Percentiles rank a stretch among this genome's conserved stretches.
Conservation (phyloP, 1,284 basidiomycete species). For the Ceratobasidium papillatum region DNA sequence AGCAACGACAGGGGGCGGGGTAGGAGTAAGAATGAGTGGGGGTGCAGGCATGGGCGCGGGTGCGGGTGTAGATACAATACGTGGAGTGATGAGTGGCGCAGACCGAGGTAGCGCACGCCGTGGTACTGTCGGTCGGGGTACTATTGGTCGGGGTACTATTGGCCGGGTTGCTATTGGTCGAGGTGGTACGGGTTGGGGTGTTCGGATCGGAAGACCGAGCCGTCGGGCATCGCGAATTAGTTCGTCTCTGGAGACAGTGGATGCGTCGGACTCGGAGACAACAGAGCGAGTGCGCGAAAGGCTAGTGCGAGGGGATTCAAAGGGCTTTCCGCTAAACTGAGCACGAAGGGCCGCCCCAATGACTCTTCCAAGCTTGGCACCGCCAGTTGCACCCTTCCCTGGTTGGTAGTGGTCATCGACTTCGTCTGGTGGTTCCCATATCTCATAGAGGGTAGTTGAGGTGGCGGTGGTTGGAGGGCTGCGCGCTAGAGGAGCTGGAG, state of each 20-base stretch:
- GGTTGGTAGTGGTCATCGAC: constrained; percentile 6
- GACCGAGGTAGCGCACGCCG: background rate
- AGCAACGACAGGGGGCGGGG: background rate
- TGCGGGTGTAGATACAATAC: background rate
- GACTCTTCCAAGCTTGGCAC: constrained; percentile 1
- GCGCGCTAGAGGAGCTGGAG: background rate
- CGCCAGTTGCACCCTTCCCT: background rate
- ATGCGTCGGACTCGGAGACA: constrained; percentile 11
- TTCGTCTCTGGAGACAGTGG: constrained; percentile 12
- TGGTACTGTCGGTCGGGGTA: background rate
- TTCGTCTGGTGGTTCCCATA: constrained; percentile 35
- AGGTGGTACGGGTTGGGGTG: constrained; percentile 1
- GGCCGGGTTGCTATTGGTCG: background rate
- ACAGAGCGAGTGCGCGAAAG: constrained; percentile 26
- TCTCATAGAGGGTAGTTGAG: constrained; percentile 7
- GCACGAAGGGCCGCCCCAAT: constrained; percentile 13
- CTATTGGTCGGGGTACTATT: background rate
- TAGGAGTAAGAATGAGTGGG: background rate
- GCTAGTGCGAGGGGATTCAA: constrained; percentile 14
- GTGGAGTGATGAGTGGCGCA: constrained; percentile 1
- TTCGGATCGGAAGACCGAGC: constrained; percentile 14
- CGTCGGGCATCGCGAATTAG: constrained; percentile 4
- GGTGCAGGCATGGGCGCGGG: background rate
- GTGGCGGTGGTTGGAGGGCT: background rate
- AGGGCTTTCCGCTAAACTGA: constrained; percentile 3